Evolutionary conservation across 208 protist genomes (phyloP), one percentile per base, ranked within the genome.

Genomic region (Crithidia acanthocephali): DNA sequence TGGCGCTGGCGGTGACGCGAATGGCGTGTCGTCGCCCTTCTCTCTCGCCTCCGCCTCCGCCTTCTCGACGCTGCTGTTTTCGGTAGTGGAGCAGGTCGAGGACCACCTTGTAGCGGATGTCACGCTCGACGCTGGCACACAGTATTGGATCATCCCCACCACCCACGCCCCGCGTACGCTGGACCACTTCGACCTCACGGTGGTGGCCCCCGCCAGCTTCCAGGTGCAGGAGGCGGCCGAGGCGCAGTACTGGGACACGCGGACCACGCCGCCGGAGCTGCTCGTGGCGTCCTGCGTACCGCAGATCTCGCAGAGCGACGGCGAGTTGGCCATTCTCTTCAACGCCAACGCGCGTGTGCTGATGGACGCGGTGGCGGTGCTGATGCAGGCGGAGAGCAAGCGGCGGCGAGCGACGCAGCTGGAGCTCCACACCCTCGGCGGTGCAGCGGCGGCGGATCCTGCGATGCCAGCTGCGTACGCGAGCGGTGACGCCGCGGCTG

Each of bases 91-190:
- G 57, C 77, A 83, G 15, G 25, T 40, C 0, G 84, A 74, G 6
- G 79, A 90, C 50, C 84, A 81, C 48, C 53, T 97, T 37, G 86
- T 85, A 5, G 85, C 93, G 56, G 88, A 93, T 32, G 58, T 87
- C 16, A 52, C 77, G 15, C 68, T 97, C 1, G 65, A 84, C 10
- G 79, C 72, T 30, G 80, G 81, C 22, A 78, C 83, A 9, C 55
- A 86, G 32, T 95, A 92, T 80, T 97, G 92, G 92, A 68, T 97
- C 10, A 72, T 95, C 2, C 92, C 92, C 33, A 93, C 80, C 68
- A 88, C 84, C 4, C 65, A 85, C 60, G 67, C 61, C 13, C 65
- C 73, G 13, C 85, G 90, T 13, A 51, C 72, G 27, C 80, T 87
- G 37, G 81, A 84, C 42, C 71, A 72, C 32, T 97, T 94, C 66